These are phyloP conservation scores for Nicotiana benthamiana DNA, from an alignment of 257 asterid genomes.

Conservation along the genomic window DNA sequence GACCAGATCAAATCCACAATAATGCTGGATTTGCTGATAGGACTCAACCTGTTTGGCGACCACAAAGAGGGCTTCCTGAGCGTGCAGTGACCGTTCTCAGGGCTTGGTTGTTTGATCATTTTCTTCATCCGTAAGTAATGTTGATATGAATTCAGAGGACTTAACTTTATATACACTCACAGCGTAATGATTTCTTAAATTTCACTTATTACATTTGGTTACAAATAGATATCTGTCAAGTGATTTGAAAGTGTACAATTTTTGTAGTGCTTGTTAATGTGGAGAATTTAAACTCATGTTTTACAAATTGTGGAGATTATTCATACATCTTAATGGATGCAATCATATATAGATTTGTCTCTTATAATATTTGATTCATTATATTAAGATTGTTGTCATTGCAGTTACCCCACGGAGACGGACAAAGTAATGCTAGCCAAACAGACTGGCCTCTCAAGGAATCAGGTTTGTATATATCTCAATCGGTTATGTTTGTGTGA, in stretches of 20 bases:
- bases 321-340: neutral
- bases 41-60: slow-evolving; percentile 88
- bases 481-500: too few relatives aligned
- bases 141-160: neutral
- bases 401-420: slow-evolving; percentile 86
- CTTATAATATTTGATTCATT: neutral
- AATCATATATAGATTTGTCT: neutral
- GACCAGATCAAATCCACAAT: slow-evolving; percentile 25
- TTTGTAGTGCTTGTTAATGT: too few relatives aligned
- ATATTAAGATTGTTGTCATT: neutral
- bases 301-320: neutral
- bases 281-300: neutral
- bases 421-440: slow-evolving; percentile 89
- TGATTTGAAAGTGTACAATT: neutral
- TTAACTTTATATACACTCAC: neutral
- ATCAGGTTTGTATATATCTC: slow-evolving; percentile 48
- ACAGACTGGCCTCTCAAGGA: slow-evolving; percentile 89
- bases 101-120: slow-evolving; percentile 91
- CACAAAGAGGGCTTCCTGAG: slow-evolving; percentile 96
- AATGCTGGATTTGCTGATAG: slow-evolving; percentile 25
- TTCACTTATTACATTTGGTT: too few relatives aligned
- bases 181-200: too few relatives aligned
- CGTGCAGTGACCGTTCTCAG: slow-evolving; percentile 91
- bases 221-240: too few relatives aligned
- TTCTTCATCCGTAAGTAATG: slow-evolving; percentile 83